phyloP scores from a whole-genome alignment of 192 early-diverging fungal genomes.

The Gryganskiella cystojenkinii region DNA sequence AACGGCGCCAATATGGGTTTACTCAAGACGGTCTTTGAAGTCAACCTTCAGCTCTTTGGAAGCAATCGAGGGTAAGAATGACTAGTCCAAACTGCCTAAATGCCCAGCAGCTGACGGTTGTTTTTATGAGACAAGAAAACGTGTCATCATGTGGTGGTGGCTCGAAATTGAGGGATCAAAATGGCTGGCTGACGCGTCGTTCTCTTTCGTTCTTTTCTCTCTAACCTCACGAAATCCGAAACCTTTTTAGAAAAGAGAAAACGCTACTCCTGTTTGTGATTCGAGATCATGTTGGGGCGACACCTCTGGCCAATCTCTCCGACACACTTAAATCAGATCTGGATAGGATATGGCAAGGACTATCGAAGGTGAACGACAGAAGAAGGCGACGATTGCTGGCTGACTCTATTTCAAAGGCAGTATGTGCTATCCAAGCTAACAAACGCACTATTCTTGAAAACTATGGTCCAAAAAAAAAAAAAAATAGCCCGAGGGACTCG shows the following conservation, averaged over 20 bases:
- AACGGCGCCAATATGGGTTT: conserved; percentile 99
- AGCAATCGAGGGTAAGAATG: conserved; percentile 68
- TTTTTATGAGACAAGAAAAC: no score
- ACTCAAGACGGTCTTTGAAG: conserved; percentile 98
- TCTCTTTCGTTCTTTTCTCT: not conserved
- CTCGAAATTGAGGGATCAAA: no score
- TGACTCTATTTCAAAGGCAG: no score
- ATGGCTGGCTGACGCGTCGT: no score
- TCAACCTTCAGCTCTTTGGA: conserved; percentile 97
- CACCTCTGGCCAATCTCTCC: conserved; percentile 83
- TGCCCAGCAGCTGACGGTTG: no score
- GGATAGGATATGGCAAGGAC: conserved; percentile 90
- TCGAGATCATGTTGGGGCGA: conserved; percentile 92
- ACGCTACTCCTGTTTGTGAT: conserved; percentile 97
- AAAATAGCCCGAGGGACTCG: conserved; percentile 84
- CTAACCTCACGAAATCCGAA: no score
- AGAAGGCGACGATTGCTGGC: no score
- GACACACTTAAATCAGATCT: conserved; percentile 85
- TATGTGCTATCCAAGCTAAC: no score
- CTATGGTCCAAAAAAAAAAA: no score
- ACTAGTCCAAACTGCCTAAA: no score
- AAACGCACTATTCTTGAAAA: no score
- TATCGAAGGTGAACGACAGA: conserved; percentile 90
- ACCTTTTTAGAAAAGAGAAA: conserved; percentile 73
- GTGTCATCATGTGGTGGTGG: no score